A percentile compares a stretch with the other conserved stretches of the same genome.
phyloP scores from a whole-genome alignment of 441 rosid species.

The Macaranga tanarius region DNA sequence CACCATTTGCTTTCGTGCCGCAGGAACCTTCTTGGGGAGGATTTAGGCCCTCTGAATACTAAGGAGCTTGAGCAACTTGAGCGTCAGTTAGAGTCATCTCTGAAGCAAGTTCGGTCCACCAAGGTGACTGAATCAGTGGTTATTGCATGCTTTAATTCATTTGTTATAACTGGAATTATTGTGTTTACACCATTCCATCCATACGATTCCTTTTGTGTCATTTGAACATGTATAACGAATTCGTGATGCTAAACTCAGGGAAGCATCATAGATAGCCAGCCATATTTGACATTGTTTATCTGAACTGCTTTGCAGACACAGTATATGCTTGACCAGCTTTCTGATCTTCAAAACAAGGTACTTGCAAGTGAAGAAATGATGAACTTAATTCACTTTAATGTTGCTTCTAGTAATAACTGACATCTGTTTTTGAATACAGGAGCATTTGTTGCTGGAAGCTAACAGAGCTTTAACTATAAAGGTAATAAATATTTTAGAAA shows the following conservation, averaged over 20 bases:
- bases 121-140: conserved; percentile 43
- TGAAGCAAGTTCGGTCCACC: conserved; percentile 87
- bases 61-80: conserved; percentile 97
- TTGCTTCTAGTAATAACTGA: conserved; percentile 13
- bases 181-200: not conserved
- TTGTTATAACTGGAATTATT: not conserved
- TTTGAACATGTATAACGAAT: not conserved
- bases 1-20: conserved; percentile 9
- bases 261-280: not conserved
- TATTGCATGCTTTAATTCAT: not conserved
- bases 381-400: not conserved
- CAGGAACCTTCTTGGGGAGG: conserved; percentile 95
- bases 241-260: not conserved
- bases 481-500: conserved; percentile 41
- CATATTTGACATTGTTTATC: not conserved
- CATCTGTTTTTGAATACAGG: conserved; percentile 40
- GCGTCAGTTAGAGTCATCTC: conserved; percentile 76
- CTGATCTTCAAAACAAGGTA: conserved; percentile 90
- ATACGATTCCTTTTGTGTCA: not conserved
- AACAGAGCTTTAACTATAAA: conserved; percentile 78
- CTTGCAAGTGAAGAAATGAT: not conserved
- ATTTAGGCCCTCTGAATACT: conserved; percentile 73
- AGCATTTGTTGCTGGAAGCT: conserved; percentile 77
- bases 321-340: conserved; percentile 88
- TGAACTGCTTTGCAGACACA: conserved; percentile 58